Conservation (phyloP, 2,329 filamentous ascomycete species). For the Alternaria burnsii region DNA sequence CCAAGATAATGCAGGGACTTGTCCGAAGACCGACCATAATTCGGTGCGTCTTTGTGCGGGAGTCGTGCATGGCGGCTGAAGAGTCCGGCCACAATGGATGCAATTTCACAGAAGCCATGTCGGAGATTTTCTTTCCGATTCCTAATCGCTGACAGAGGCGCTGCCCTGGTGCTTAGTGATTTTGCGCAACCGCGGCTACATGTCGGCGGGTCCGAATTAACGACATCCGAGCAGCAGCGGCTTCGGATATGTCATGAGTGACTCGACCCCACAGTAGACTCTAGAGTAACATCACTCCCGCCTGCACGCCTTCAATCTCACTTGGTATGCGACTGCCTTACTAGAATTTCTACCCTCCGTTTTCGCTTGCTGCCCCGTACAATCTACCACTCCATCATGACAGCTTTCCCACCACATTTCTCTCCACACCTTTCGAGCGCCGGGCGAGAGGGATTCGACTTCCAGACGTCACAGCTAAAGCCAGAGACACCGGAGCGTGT, state of each 20-base stretch:
- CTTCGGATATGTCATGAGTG: conserved; percentile 26
- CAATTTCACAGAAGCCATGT: background rate
- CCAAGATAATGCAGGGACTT: background rate
- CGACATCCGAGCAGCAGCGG: conserved; percentile 10
- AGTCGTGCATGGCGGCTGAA: background rate
- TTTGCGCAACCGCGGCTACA: conserved; percentile 18
- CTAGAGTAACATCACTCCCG: background rate
- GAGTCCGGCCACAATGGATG: background rate
- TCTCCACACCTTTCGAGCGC: conserved; percentile 61
- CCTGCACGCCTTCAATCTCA: background rate
- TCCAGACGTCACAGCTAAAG: conserved; percentile 25
- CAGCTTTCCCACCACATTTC: conserved; percentile 62
- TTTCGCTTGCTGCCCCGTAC: background rate
- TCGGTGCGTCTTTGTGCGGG: background rate
- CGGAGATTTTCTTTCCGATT: background rate
- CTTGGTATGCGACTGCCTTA: background rate
- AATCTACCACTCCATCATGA: conserved; percentile 51
- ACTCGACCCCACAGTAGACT: conserved; percentile 14
- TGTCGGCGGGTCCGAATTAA: conserved; percentile 23
- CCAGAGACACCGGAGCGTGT: conserved; percentile 28
- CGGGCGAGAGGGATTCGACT: conserved; percentile 51
- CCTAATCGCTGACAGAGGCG: conserved; percentile 31
- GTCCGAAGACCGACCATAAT: background rate
- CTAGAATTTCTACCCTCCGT: background rate
- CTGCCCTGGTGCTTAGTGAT: conserved; percentile 4